These are phyloP conservation scores for Crinitomyces ghanaensis DNA, from an alignment of 805 yeast genomes.

Conservation along the genomic window DNA sequence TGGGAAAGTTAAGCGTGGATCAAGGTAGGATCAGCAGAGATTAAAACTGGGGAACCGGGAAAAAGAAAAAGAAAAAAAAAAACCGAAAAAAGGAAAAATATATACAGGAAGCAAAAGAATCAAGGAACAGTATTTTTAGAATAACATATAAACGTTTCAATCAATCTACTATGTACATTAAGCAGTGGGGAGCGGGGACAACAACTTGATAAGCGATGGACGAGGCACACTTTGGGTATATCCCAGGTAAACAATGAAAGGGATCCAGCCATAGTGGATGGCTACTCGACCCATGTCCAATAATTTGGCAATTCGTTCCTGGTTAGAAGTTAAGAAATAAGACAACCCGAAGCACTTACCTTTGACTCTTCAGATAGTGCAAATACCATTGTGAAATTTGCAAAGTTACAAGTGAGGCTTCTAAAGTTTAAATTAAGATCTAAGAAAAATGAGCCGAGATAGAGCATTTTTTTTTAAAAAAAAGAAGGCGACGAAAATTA, in stretches of 20 bases:
- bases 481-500: too few species aligned
- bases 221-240: constrained; percentile 72
- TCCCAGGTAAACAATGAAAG: constrained; percentile 85
- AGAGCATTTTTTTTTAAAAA: too few species aligned
- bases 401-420: background rate
- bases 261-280: constrained; percentile 96
- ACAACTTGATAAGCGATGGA: constrained; percentile 65
- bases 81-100: background rate
- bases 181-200: constrained; percentile 73
- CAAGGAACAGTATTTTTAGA: background rate
- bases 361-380: constrained; percentile 31
- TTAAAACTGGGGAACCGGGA: background rate
- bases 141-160: background rate
- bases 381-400: constrained; percentile 9
- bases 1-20: constrained; percentile 6
- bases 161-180: constrained; percentile 29
- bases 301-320: constrained; percentile 81
- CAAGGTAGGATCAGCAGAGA: constrained; percentile 2
- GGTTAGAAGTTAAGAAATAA: background rate
- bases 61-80: constrained; percentile 1
- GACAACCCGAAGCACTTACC: constrained; percentile 16
- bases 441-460: background rate
- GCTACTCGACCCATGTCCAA: constrained; percentile 74
- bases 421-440: background rate
- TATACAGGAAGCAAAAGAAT: background rate